Base-by-base conservation (phyloP, 495 filamentous ascomycete species). In the Entonaema liquescens region DNA sequence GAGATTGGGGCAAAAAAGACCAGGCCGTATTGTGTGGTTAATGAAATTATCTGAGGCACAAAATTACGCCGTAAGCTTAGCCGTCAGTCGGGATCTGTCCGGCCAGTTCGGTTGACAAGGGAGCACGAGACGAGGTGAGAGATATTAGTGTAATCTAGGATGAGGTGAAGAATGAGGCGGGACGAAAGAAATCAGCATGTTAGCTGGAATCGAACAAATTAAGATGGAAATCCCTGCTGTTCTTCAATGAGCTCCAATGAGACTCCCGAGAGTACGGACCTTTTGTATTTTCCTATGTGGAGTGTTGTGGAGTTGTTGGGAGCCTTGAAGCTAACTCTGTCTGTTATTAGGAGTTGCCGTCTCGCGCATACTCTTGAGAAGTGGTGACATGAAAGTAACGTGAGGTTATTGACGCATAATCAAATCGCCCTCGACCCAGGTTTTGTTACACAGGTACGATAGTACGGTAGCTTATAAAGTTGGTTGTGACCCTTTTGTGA, bases 11-110 rank as follows among this genome's bases (percentile, higher is more conserved):
- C 65, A 69, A 66, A 68, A 68, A 44, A 26, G 26, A 52, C 56
- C 26, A 65, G 64, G 59, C 17, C 56, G 21, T 58, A 35, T 44
- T 59, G 56, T 49, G 54, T 25, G 50, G 50, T 68, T 38, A 55
- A 68, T 49, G 65, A 60, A 64, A 65, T 61, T 44, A 36, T 55
- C 15, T 61, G 62, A 57, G 61, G 53, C 42, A 62, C 44, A 60
- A 65, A 72, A 72, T 68, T 68, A 72, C 70, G 61, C 65, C 60
- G 70, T 73, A 68, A 73, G 70, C 70, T 69, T 73, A 58, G 70
- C 70, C 62, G 61, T 61, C 54, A 52, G 66, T 68, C 62, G 70
- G 65, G 70, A 66, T 62, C 38, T 66, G 65, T 38, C 59, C 65
- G 65, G 61, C 26, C 55, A 56, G 19, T 52, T 62, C 56, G 70